Evolutionary conservation across 2,329 filamentous ascomycete species (phyloP).

Genomic region (Alternaria tenuissima): DNA sequence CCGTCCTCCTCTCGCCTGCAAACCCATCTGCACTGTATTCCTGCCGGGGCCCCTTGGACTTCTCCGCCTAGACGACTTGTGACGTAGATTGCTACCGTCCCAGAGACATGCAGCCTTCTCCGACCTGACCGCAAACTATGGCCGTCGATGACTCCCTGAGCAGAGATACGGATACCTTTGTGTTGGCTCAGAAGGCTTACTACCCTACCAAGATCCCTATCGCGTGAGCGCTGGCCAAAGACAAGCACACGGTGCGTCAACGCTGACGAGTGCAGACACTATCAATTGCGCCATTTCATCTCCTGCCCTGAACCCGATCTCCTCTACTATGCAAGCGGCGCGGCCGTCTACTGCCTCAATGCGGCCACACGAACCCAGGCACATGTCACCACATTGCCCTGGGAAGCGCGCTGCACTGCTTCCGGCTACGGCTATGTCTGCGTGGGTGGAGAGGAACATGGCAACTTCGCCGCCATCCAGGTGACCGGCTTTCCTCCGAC

Average conservation of each 20-base stretch:
- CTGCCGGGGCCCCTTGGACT: background rate
- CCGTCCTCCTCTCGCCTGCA: background rate
- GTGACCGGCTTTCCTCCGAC: conserved; percentile 57
- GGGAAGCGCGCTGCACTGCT: conserved; percentile 82
- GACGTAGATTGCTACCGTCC: conserved; percentile 22
- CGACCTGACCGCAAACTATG: conserved; percentile 44
- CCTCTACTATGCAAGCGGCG: conserved; percentile 84
- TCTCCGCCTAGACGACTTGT: conserved; percentile 13
- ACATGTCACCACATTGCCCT: conserved; percentile 73
- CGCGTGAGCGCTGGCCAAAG: conserved; percentile 47
- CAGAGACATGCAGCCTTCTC: conserved; percentile 40
- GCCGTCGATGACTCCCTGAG: conserved; percentile 53
- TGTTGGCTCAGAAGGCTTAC: conserved; percentile 55
- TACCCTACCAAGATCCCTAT: conserved; percentile 60
- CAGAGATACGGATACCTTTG: conserved; percentile 57
- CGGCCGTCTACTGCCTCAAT: conserved; percentile 68
- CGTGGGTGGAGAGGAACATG: conserved; percentile 82
- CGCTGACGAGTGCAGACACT: conserved; percentile 66
- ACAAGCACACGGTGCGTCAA: background rate
- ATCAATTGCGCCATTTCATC: conserved; percentile 89
- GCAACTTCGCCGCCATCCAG: conserved; percentile 84
- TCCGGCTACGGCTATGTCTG: conserved; percentile 88
- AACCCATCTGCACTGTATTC: background rate
- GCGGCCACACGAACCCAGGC: conserved; percentile 73
- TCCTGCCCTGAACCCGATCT: conserved; percentile 78